Base-by-base conservation (phyloP, 2,329 filamentous ascomycete species). In the Venturia effusa region DNA sequence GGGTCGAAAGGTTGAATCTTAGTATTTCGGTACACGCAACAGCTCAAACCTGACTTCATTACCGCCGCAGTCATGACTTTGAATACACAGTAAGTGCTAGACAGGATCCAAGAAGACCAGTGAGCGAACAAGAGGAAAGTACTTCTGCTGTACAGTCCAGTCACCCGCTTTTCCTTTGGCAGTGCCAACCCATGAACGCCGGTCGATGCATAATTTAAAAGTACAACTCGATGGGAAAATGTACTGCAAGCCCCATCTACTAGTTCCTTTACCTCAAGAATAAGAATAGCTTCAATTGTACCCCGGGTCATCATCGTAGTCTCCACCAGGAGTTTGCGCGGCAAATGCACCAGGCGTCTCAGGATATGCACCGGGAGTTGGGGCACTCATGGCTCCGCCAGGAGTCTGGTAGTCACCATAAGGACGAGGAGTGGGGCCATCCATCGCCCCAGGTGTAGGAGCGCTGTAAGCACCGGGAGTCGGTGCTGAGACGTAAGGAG, bases 291-390 rank as follows among this genome's bases (percentile, higher is more conserved):
- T 4, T 30, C 41, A 61, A 39, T 63, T 45, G 39, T 66, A 66
- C n/a, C 65, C 61, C 30, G 64, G 64, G 22, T 62, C 65, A 66
- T 66, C 65, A 61, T 66, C 65, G 27, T 55, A 61, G 15, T 34
- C 57, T 24, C 40, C 81, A 2, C 81, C 84, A 48, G 84, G 84
- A 22, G 84, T 86, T 72, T 85, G 83, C 0, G 83, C 79, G 39
- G 78, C 77, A 7, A 77, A 61, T 6, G 51, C 65, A 6, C 65
- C 65, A 24, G 65, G 65, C 40, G 65, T 66, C 0, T 82, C 82
- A 11, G 80, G 83, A 30, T 72, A 72, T 8, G 68, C 69, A 13
- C 70, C 71, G 24, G 83, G 83, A 19, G 83, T 86, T 0, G 83
- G 83, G 39, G 83, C 84, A 37, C 19, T 74, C 78, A 61, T 71